phyloP scores from a whole-genome alignment of 2,329 filamentous ascomycete genomes.

The Ustulina deusta region DNA sequence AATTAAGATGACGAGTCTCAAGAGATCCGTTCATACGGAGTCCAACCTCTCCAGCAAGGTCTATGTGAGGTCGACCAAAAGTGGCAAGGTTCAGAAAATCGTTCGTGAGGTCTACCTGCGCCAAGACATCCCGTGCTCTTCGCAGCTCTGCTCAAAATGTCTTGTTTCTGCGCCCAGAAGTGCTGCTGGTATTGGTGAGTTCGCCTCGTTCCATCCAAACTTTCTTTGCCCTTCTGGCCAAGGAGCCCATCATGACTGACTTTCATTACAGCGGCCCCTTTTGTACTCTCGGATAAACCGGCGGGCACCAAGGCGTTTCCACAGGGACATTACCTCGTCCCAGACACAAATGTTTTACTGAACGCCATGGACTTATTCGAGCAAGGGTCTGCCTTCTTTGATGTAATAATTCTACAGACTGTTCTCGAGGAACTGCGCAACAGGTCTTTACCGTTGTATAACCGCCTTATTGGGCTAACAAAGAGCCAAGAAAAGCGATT shows the following conservation, averaged over 20 bases:
- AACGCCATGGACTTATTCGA: constrained; percentile 98
- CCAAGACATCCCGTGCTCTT: constrained; percentile 97
- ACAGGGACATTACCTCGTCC: constrained; percentile 91
- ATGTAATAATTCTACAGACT: constrained; percentile 96
- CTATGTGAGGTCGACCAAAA: constrained; percentile 93
- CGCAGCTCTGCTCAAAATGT: constrained; percentile 84
- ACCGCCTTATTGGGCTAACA: constrained; percentile 87
- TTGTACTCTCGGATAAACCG: constrained; percentile 89
- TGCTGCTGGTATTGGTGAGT: constrained; percentile 79
- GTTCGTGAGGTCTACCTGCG: constrained; percentile 95
- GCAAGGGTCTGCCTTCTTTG: constrained; percentile 89
- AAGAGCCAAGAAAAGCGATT: constrained; percentile 98
- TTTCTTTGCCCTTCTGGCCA: constrained; percentile 2
- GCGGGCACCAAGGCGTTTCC: constrained; percentile 85
- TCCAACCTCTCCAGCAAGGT: constrained; percentile 93
- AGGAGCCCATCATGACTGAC: constrained; percentile 35
- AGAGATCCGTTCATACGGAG: constrained; percentile 66
- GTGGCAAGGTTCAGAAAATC: constrained; percentile 98
- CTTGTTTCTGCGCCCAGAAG: constrained; percentile 79
- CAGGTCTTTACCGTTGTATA: constrained; percentile 92
- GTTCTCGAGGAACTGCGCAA: constrained; percentile 97
- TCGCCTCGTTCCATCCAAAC: constrained; percentile 21
- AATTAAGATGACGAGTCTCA: constrained; percentile 71
- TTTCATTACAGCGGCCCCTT: constrained; percentile 72
- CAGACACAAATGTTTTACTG: constrained; percentile 94